Evolutionary conservation across 1,284 basidiomycete genomes (phyloP).

Genomic region (Microbotryum scabiosae): DNA sequence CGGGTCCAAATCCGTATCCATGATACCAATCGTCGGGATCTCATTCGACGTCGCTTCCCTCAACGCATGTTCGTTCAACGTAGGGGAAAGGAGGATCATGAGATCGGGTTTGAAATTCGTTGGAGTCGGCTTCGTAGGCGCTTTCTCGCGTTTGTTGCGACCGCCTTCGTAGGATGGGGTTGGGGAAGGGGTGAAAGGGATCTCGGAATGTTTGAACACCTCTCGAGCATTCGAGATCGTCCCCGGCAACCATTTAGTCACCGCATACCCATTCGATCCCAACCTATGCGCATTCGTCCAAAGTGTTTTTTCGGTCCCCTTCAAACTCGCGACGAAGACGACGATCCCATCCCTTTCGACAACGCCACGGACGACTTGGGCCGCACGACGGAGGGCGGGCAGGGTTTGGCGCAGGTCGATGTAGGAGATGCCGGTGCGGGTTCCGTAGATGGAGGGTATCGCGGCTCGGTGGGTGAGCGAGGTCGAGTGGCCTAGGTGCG

Average conservation of each 20-base stretch:
- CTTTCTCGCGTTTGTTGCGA: background rate
- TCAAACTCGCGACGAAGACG: slow-evolving; percentile 64
- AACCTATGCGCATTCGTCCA: slow-evolving; percentile 71
- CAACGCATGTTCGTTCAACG: slow-evolving; percentile 37
- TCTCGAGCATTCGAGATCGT: slow-evolving; percentile 83
- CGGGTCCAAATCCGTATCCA: slow-evolving; percentile 94
- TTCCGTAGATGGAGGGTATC: slow-evolving; percentile 88
- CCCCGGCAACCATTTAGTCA: slow-evolving; percentile 86
- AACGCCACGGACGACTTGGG: slow-evolving; percentile 73
- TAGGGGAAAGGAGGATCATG: slow-evolving; percentile 34
- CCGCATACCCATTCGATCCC: slow-evolving; percentile 64
- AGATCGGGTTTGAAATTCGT: slow-evolving; percentile 32
- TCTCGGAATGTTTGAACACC: slow-evolving; percentile 29
- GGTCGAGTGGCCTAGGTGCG: slow-evolving; percentile 84
- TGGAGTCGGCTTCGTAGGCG: slow-evolving; percentile 10
- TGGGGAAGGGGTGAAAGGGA: slow-evolving; percentile 5
- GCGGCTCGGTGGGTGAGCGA: slow-evolving; percentile 78
- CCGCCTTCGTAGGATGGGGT: background rate
- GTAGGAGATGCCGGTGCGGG: slow-evolving; percentile 78
- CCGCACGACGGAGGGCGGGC: slow-evolving; percentile 80
- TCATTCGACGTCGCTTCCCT: slow-evolving; percentile 42
- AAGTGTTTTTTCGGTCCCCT: slow-evolving; percentile 47
- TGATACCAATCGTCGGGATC: slow-evolving; percentile 51
- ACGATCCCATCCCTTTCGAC: slow-evolving; percentile 74
- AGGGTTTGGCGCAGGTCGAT: slow-evolving; percentile 94